A percentile compares a stretch with the other conserved stretches of the same genome.
Conservation (phyloP, 148 eudicot species). For the Spergularia bocconei region DNA sequence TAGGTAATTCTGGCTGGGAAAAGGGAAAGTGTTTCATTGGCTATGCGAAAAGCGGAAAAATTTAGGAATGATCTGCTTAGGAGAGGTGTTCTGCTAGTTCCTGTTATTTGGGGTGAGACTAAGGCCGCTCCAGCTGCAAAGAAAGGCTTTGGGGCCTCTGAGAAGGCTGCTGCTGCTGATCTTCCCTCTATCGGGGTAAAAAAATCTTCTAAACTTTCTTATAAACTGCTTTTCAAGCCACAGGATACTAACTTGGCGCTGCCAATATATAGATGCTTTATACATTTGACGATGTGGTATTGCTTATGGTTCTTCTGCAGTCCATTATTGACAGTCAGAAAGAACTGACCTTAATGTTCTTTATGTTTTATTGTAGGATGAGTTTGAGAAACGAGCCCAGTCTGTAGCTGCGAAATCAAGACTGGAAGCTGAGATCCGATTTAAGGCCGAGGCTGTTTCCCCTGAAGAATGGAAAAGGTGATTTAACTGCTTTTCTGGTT, state of each 20-base stretch:
- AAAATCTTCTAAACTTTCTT: conserved; percentile 16
- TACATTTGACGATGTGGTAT: neutral
- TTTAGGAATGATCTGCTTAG: conserved; percentile 81
- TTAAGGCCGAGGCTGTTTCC: conserved; percentile 89
- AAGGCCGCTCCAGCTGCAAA: conserved; percentile 49
- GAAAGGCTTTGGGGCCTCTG: conserved; percentile 80
- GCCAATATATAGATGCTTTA: neutral
- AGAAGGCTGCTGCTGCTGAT: conserved; percentile 54
- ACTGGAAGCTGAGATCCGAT: conserved; percentile 77
- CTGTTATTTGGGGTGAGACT: conserved; percentile 79
- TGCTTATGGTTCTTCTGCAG: neutral
- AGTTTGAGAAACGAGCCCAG: conserved; percentile 82
- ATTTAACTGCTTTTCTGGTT: conserved; percentile 6
- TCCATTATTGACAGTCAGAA: neutral
- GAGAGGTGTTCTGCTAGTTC: conserved; percentile 85
- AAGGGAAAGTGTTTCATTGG: conserved; percentile 70
- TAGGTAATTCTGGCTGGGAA: conserved; percentile 97
- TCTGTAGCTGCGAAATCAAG: conserved; percentile 77
- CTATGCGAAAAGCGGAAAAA: conserved; percentile 78
- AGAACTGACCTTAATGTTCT: neutral
- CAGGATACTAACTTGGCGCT: neutral
- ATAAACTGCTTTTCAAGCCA: neutral
- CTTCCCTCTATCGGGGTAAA: conserved; percentile 97
- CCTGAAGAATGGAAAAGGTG: conserved; percentile 97
- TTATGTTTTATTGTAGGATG: conserved; percentile 54